These are phyloP conservation scores for Eleusine coracana DNA, from an alignment of 176 grass and related monocot species.

Conservation along the genomic window DNA sequence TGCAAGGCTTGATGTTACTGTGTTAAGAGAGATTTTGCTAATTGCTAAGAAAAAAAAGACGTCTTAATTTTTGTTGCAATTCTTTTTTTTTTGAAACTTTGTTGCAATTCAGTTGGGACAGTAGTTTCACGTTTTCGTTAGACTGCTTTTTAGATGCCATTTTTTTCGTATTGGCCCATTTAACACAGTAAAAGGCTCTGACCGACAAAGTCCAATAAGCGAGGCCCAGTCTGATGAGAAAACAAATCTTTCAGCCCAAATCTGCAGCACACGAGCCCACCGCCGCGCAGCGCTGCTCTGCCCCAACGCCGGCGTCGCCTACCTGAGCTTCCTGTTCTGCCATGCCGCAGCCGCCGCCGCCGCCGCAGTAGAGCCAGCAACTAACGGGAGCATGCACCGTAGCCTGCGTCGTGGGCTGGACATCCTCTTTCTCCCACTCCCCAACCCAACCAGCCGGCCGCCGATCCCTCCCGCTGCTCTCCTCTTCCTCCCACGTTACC, in stretches of 20 bases:
- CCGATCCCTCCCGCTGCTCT: constrained; percentile 46
- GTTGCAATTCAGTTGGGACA: too few relatives aligned
- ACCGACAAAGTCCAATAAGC: background rate
- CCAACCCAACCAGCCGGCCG: constrained; percentile 19
- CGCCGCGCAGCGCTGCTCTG: background rate
- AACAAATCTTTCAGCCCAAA: constrained; percentile 27
- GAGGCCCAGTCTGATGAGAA: background rate
- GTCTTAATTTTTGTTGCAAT: too few relatives aligned
- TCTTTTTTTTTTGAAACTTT: too few relatives aligned
- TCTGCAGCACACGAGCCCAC: background rate
- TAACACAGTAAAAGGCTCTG: background rate
- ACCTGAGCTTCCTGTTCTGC: background rate
- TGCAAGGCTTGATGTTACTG: background rate
- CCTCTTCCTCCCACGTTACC: constrained; percentile 34
- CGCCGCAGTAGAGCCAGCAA: constrained; percentile 20
- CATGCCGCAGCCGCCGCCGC: constrained; percentile 26
- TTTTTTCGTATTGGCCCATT: background rate
- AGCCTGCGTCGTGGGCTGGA: constrained; percentile 41
- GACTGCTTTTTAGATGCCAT: too few relatives aligned
- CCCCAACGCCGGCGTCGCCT: constrained; percentile 31
- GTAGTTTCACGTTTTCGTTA: too few relatives aligned
- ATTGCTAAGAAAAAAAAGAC: too few relatives aligned
- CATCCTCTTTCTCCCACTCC: constrained; percentile 42
- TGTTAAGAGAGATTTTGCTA: too few relatives aligned
- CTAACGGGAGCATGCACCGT: constrained; percentile 42